These are phyloP conservation scores for Penicillium argentinense DNA, from an alignment of 495 filamentous ascomycete species.

Conservation along the genomic window DNA sequence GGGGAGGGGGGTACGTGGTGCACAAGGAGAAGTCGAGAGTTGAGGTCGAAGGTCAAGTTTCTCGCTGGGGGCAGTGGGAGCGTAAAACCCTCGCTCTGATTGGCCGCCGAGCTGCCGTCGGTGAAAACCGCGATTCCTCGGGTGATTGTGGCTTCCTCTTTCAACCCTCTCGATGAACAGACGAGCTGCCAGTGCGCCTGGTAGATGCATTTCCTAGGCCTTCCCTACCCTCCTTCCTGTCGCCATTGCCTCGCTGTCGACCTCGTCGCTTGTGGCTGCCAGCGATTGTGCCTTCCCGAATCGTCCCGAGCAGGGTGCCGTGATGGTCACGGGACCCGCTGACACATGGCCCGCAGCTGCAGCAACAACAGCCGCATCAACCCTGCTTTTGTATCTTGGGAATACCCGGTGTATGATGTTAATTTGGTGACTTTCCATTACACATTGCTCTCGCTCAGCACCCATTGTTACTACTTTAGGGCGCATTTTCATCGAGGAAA, in stretches of 20 bases:
- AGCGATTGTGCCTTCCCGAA: not conserved
- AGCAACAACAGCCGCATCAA: not conserved
- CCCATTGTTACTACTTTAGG: too few species aligned
- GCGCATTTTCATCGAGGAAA: too few species aligned
- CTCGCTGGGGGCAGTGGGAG: conserved; percentile 41
- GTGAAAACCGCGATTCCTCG: conserved; percentile 43
- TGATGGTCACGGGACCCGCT: not conserved
- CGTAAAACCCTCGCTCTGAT: conserved; percentile 42
- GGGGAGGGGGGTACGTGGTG: conserved; percentile 21
- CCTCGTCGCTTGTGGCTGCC: not conserved
- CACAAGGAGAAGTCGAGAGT: conserved; percentile 39
- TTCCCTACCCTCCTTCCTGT: not conserved
- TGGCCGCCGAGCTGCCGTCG: conserved; percentile 36
- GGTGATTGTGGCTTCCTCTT: not conserved
- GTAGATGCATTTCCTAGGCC: too few species aligned
- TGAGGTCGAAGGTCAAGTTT: conserved; percentile 46
- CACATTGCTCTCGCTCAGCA: too few species aligned
- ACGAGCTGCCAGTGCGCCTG: too few species aligned
- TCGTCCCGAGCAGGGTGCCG: not conserved
- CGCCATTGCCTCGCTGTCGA: not conserved
- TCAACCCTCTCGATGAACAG: not conserved
- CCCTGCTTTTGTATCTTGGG: too few species aligned
- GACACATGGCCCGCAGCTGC: too few species aligned
- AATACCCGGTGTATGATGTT: too few species aligned
- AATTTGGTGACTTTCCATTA: too few species aligned